Base-by-base conservation (phyloP, 768 basidiomycete genomes). In the Mycena latifolia region DNA sequence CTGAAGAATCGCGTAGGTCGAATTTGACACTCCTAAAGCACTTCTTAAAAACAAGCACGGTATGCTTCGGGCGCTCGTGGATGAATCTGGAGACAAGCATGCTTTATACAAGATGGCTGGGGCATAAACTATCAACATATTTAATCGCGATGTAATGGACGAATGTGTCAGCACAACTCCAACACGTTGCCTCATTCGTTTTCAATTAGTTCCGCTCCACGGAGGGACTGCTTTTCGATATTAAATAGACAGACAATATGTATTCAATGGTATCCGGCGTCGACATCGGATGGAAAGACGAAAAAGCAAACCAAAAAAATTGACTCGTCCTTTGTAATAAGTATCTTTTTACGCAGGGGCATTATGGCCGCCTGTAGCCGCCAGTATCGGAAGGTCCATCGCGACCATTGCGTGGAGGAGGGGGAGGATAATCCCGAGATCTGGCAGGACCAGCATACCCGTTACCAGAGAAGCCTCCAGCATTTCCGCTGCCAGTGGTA, bases 61-160 rank as follows among this genome's bases (percentile, higher is more conserved):
- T 7, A 79, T 78, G 73, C 75, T 90, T 27, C 81, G 83, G 51
- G 79, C 85, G 0, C 77, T 90, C 22, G 88, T 91, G 0, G 85
- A 89, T 47, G 85, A 88, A 68, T 88, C 86, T 39, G 85, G 82
- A 15, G 88, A 90, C 67, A 86, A 76, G 67, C 81, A 85, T 52
- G 71, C 71, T 31, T 68, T 90, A 45, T 82, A 84, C 57, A 79
- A 74, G 29, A 86, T 87, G 85, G 78, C 80, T 27, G 69, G 70
- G 27, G 67, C 51, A 69, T 72, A 46, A 52, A 46, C 22, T 15
- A 6, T 22, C 41, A 24, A 29, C 14, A 39, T 33, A 33, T 33
- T 39, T 39, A 39, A 39, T 39, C 15, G 15, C 37, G 11, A 10
- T 39, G 15, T 10, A 39, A 18, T 18, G 11, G 37, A 39, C 11